A percentile compares a stretch with the other conserved stretches of the same genome.
Conservation (phyloP, 2,329 filamentous ascomycete species). For the Microcyclosporella mali region DNA sequence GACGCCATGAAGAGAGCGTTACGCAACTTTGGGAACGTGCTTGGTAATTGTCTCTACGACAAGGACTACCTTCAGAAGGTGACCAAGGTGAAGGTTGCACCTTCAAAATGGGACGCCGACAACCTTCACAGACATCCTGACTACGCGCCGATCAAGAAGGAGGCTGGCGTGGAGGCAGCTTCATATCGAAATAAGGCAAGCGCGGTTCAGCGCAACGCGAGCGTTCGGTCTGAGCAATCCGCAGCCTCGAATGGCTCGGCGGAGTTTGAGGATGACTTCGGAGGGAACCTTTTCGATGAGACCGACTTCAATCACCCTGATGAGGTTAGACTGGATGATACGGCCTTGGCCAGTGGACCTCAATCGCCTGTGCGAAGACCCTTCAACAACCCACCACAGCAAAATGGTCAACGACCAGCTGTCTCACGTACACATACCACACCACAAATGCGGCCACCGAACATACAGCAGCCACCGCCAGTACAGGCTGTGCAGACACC, state of each 20-base stretch:
- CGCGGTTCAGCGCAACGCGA: slow-evolving; percentile 22
- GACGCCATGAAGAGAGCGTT: slow-evolving; percentile 86
- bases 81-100: slow-evolving; percentile 77
- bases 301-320: slow-evolving; percentile 61
- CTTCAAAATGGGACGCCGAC: slow-evolving; percentile 70
- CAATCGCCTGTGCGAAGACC: slow-evolving; percentile 17
- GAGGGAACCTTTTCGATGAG: slow-evolving; percentile 51
- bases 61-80: slow-evolving; percentile 87
- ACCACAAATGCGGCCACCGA: slow-evolving; percentile 27
- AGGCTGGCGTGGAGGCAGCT: slow-evolving; percentile 28
- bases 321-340: slow-evolving; percentile 57
- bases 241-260: slow-evolving; percentile 29
- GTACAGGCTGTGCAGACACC: slow-evolving; percentile 19
- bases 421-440: slow-evolving; percentile 29
- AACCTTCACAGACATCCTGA: slow-evolving; percentile 76
- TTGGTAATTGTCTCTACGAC: slow-evolving; percentile 98
- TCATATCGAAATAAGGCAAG: slow-evolving; percentile 9
- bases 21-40: slow-evolving; percentile 87
- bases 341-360: slow-evolving; percentile 15
- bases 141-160: slow-evolving; percentile 57
- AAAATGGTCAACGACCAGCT: slow-evolving; percentile 19
- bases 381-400: slow-evolving; percentile 11
- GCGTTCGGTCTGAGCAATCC: slow-evolving; percentile 31
- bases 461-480: slow-evolving; percentile 22
- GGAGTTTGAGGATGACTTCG: slow-evolving; percentile 52